Evolutionary conservation across 805 yeast species (phyloP).

Genomic region (Wickerhamiella hasegawae): DNA sequence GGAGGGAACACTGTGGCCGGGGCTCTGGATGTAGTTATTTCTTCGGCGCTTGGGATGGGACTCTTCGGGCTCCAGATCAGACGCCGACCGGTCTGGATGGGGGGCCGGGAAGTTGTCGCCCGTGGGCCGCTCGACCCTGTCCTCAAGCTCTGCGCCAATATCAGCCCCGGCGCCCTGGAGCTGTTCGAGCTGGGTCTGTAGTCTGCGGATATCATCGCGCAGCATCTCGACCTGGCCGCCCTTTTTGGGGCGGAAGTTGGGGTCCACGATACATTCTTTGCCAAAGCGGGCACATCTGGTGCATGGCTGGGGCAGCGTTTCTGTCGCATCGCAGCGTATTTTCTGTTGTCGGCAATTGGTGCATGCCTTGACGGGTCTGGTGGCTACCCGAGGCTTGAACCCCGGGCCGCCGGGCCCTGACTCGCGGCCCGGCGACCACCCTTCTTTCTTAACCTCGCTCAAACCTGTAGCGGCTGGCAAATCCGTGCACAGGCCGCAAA

Average conservation of each 20-base stretch:
- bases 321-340: constrained; percentile 82
- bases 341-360: constrained; percentile 91
- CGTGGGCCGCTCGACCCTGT: constrained; percentile 1
- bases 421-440: not conserved
- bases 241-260: constrained; percentile 77
- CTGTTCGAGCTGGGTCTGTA: constrained; percentile 52
- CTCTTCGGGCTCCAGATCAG: constrained; percentile 12
- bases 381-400: constrained; percentile 16
- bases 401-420: not conserved
- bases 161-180: constrained; percentile 36
- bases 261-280: constrained; percentile 74
- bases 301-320: constrained; percentile 67
- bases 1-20: constrained; percentile 1
- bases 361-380: constrained; percentile 83
- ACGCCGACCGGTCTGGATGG: too few relatives aligned
- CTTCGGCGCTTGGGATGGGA: not conserved
- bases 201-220: constrained; percentile 70
- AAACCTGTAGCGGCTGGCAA: too few relatives aligned
- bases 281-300: constrained; percentile 69
- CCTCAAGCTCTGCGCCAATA: constrained; percentile 9
- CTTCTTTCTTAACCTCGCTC: too few relatives aligned
- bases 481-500: too few relatives aligned
- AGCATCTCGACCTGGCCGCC: constrained; percentile 79
- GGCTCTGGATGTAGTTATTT: too few relatives aligned
- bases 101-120: constrained; percentile 4